Base-by-base conservation (phyloP, 305 asterid species). In the Rubia tinctorum region DNA sequence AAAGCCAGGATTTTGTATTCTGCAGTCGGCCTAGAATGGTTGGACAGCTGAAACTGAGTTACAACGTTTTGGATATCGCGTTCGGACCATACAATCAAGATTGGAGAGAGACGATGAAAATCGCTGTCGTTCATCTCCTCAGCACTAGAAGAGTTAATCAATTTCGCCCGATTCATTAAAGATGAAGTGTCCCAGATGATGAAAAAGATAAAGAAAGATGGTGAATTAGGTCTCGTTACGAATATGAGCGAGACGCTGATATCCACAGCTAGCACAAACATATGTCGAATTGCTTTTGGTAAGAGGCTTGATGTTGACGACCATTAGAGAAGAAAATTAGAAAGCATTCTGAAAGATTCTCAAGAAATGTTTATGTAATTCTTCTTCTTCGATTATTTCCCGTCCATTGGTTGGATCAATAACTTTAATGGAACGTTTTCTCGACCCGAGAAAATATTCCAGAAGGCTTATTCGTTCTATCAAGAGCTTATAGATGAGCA, bases 401-500 rank as follows among this genome's bases (percentile, higher is more conserved):
- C 73, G 3, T 68, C 22, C 20, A 1, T 75, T 37, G 58, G 73
- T 17, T 75, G 78, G 78, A 12, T 75, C 22, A 61, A 75, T 44
- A 42, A 40, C 0, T 5, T 58, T 34, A 75, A 61, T 2, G 78
- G 78, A 3, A 40, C 44, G 61, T 1, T 5, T 11, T 10, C 64
- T 30, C 30, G 72, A 8, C 40, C 65, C 1, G 77, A 74, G 49
- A 68, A 8, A 6, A n/a, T 7, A 8, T 66, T 40, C 25, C 3
- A 68, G 0, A 22, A 66, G 25, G 17, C 43, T 0, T 73, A 75
- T 66, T 40, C 56, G 2, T 75, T 75, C 8, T 75, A 47, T 25
- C 34, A 74, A 14, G 73, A 66, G 39, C 17, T 74, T 8, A 74
- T 74, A 0, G 68, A 39, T 18, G 68, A 75, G 55, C 78, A 75